A percentile compares a stretch with the other conserved stretches of the same genome.
Evolutionary conservation across 2,329 filamentous ascomycete species (phyloP).

Genomic region (Fusarium odoratissimum): DNA sequence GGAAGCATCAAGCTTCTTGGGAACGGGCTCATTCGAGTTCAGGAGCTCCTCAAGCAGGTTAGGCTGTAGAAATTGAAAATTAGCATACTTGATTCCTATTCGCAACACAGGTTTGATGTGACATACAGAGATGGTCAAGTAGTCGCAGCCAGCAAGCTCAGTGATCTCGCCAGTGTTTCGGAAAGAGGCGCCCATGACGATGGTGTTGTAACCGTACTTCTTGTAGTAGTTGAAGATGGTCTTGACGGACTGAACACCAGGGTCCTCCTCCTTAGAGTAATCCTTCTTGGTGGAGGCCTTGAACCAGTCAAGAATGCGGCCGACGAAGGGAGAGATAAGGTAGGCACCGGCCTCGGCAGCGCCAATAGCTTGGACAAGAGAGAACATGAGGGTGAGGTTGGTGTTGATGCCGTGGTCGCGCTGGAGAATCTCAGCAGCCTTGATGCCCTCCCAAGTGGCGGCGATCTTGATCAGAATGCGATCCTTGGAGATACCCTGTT

Average conservation of each 20-base stretch:
- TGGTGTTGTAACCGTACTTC: slow-evolving; percentile 99
- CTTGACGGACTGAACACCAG: slow-evolving; percentile 94
- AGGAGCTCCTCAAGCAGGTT: slow-evolving; percentile 93
- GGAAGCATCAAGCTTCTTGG: slow-evolving; percentile 89
- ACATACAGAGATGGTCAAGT: slow-evolving; percentile 95
- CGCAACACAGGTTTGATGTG: background rate
- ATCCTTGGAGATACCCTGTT: slow-evolving; percentile 90
- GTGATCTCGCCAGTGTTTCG: slow-evolving; percentile 96
- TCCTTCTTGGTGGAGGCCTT: slow-evolving; percentile 96
- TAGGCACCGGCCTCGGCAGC: slow-evolving; percentile 94
- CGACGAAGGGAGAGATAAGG: slow-evolving; percentile 99
- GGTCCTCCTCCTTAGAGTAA: slow-evolving; percentile 89
- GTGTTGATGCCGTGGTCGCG: slow-evolving; percentile 95
- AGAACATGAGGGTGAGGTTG: slow-evolving; percentile 99
- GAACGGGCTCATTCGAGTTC: slow-evolving; percentile 83
- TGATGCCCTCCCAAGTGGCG: slow-evolving; percentile 99
- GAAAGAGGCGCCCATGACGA: slow-evolving; percentile 99
- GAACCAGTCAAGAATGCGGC: slow-evolving; percentile 99
- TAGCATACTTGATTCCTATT: slow-evolving; percentile 26
- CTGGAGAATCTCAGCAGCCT: slow-evolving; percentile 97
- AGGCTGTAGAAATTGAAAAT: slow-evolving; percentile 64
- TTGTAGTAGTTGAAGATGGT: slow-evolving; percentile 99
- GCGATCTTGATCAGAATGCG: slow-evolving; percentile 98
- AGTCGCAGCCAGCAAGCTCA: slow-evolving; percentile 97
- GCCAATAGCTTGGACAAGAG: slow-evolving; percentile 90